Conservation (phyloP, 805 yeast genomes). For the Candida ponderosae region DNA sequence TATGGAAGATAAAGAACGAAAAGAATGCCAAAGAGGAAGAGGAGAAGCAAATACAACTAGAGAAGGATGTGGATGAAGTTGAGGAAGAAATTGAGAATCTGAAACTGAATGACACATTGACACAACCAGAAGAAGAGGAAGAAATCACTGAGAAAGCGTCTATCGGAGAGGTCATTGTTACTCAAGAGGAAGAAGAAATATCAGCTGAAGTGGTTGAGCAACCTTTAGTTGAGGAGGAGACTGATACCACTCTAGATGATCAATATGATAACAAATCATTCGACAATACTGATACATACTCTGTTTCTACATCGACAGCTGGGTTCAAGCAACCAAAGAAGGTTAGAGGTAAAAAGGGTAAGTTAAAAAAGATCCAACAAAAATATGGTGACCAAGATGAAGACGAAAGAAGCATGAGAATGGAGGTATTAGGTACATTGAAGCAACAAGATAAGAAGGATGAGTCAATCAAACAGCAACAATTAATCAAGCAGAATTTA, state of each 20-base stretch:
- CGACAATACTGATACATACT: slow-evolving; percentile 5
- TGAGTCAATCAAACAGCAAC: slow-evolving; percentile 25
- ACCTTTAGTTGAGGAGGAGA: too few species aligned
- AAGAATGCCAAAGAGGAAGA: slow-evolving; percentile 32
- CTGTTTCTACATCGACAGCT: slow-evolving; percentile 15
- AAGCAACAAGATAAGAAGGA: slow-evolving; percentile 41
- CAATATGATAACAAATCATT: slow-evolving; percentile 1
- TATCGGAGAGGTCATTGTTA: slow-evolving; percentile 15
- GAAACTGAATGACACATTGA: slow-evolving; percentile 6
- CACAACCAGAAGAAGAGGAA: slow-evolving; percentile 1
- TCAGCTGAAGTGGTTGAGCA: slow-evolving; percentile 7
- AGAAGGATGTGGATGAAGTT: slow-evolving; percentile 1
- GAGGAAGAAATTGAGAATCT: slow-evolving; percentile 12
- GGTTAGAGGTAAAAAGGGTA: slow-evolving; percentile 80
- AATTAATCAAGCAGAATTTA: slow-evolving; percentile 24
- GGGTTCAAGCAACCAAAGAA: slow-evolving; percentile 21
- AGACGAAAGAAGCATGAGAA: slow-evolving; percentile 65
- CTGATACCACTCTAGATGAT: not conserved
- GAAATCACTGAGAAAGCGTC: slow-evolving; percentile 3
- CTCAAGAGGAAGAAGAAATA: slow-evolving; percentile 5
- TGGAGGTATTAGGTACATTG: slow-evolving; percentile 80
- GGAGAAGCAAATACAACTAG: slow-evolving; percentile 5
- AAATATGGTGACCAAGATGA: slow-evolving; percentile 92
- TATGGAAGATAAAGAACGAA: slow-evolving; percentile 64
- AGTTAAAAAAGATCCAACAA: slow-evolving; percentile 69